Percentiles rank a stretch among this genome's conserved stretches.
Evolutionary conservation across 1,284 basidiomycete genomes (phyloP).

Genomic region (Xerocomus cyaneibrunnescens): DNA sequence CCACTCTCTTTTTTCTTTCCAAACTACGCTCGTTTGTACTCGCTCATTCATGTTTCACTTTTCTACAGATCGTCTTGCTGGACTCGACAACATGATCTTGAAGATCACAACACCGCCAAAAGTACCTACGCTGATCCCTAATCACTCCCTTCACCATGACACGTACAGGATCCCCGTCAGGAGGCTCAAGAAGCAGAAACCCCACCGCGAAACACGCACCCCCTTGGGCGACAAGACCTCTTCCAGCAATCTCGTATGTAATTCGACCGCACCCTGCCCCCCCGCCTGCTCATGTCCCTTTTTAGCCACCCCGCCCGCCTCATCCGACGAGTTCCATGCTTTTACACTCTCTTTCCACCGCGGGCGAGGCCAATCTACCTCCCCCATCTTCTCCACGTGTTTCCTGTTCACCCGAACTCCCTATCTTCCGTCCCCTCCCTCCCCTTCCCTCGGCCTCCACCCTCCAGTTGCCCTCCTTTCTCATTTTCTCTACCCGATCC

Average conservation of each 20-base stretch:
- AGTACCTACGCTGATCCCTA: slow-evolving; percentile 31
- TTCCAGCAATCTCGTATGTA: slow-evolving; percentile 34
- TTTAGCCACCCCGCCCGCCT: slow-evolving; percentile 18
- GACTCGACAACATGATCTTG: slow-evolving; percentile 41
- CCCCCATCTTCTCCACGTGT: slow-evolving; percentile 5
- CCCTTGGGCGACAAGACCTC: slow-evolving; percentile 31
- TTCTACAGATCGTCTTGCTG: slow-evolving; percentile 41
- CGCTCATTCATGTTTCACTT: slow-evolving; percentile 34
- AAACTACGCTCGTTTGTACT: slow-evolving; percentile 16
- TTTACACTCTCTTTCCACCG: slow-evolving; percentile 15
- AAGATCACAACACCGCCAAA: slow-evolving; percentile 34
- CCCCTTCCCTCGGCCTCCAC: slow-evolving; percentile 39
- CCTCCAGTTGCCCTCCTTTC: slow-evolving; percentile 40
- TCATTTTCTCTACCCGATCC: slow-evolving; percentile 31
- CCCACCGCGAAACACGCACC: slow-evolving; percentile 18
- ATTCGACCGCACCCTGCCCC: slow-evolving; percentile 10
- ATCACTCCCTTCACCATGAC: slow-evolving; percentile 18
- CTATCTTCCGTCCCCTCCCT: slow-evolving; percentile 33
- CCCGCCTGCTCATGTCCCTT: slow-evolving; percentile 13
- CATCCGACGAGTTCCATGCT: slow-evolving; percentile 20
- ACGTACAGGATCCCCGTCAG: slow-evolving; percentile 16
- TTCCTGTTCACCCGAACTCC: slow-evolving; percentile 16
- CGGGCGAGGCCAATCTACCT: slow-evolving; percentile 14
- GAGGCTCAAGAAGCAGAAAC: slow-evolving; percentile 26
- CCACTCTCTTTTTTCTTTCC: not conserved